Evolutionary conservation across 2,329 filamentous ascomycete genomes (phyloP), one percentile per base, ranked within the genome.

Genomic region (Sporothrix globosa): DNA sequence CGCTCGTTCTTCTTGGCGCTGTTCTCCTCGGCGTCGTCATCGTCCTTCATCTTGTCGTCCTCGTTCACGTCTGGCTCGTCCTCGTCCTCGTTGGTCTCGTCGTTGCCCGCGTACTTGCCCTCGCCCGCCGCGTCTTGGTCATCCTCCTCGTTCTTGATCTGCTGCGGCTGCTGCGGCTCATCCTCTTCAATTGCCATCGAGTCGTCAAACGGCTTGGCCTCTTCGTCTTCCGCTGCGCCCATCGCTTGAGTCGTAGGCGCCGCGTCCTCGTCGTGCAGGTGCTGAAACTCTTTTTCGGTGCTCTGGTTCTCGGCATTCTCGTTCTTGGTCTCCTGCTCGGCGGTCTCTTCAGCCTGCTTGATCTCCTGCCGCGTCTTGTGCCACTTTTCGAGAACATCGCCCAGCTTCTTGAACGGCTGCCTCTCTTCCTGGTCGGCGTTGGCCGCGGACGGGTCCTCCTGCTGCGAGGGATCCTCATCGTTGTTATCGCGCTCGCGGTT

Each of bases 321-420:
- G 54, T 72, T 56, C 13, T 61, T 58, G 74, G 81, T 80, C 56
- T 82, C 78, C 54, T 85, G 79, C 50, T 81, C 81, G 74, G 87
- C 80, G 44, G 86, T 21, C n/a, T 88, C 84, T 53, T 84, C 80
- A 68, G 72, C 73, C 71, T 91, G 86, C 77, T 87, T 83, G 75
- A 99, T 98, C 73, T 97, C 91, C 61, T 88, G 88, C 76, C 96
- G 92, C 77, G 93, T 92, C 71, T 92, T 88, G 79, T 98, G 94
- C 92, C 94, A 99, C 75, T 91, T 88, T 79, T 98, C 94, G 44
- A 99, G 84, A 6, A 93, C 91, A 81, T 99, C 93, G 27, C 96
- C 96, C 41, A 99, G 87, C 77, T 97, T 96, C 82, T 96, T 96
- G 85, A 97, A 97, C 0, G 93, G 92, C 74, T 96, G 88, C 60